Percentiles rank a stretch among this genome's conserved stretches.
Evolutionary conservation across 1,139 yeast genomes (phyloP).

Genomic region (Zygotorulaspora mrakii): DNA sequence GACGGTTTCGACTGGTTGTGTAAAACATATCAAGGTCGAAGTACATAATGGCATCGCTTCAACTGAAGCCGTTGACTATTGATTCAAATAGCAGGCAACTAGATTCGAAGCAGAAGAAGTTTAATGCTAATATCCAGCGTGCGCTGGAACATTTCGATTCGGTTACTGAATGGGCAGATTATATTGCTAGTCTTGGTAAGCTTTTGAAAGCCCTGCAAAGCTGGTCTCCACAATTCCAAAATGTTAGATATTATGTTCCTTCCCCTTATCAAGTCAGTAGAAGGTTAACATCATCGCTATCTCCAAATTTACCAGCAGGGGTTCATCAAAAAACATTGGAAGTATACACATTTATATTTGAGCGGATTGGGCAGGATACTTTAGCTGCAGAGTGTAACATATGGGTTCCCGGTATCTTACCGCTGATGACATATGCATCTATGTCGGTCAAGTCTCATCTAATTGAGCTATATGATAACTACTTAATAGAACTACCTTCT

Average conservation of each 20-base stretch:
- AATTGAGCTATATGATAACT: constrained; percentile 54
- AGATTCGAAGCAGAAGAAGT: constrained; percentile 64
- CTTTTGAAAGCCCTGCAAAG: constrained; percentile 64
- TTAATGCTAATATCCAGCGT: constrained; percentile 61
- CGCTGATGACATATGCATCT: constrained; percentile 81
- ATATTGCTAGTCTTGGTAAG: constrained; percentile 80
- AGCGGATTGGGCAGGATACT: constrained; percentile 50
- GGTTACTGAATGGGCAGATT: constrained; percentile 98
- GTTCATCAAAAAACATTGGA: constrained; percentile 87
- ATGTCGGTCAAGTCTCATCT: constrained; percentile 80
- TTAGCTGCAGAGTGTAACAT: constrained; percentile 52
- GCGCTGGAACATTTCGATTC: constrained; percentile 75
- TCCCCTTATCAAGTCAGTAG: constrained; percentile 37
- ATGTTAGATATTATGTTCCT: constrained; percentile 50
- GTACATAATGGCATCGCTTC: constrained; percentile 15
- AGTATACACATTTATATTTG: constrained; percentile 68
- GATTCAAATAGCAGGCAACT: constrained; percentile 33
- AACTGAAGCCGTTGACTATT: constrained; percentile 33
- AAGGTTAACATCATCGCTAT: constrained; percentile 50
- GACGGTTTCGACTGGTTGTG: no score
- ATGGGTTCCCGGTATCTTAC: constrained; percentile 90
- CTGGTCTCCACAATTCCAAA: constrained; percentile 54
- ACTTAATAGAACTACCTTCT: constrained; percentile 52
- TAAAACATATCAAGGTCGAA: no score
- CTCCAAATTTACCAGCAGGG: constrained; percentile 83